phyloP scores from a whole-genome alignment of 73 alveolate species.

The Paramecium biaurelia region DNA sequence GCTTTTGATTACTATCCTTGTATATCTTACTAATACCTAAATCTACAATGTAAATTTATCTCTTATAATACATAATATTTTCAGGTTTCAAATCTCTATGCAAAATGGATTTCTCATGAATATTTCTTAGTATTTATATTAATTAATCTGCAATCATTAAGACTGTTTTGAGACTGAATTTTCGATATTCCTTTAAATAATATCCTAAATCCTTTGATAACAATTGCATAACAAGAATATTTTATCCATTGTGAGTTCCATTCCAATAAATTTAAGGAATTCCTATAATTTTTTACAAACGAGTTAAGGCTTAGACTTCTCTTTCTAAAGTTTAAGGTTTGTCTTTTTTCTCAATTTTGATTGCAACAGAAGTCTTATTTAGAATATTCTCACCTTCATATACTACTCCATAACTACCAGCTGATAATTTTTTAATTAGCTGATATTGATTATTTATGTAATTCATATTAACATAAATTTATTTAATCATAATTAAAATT shows the following conservation, averaged over 20 bases:
- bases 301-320: constrained; percentile 7
- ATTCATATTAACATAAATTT: neutral
- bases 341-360: constrained; percentile 51
- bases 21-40: constrained; percentile 92
- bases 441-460: neutral
- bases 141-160: constrained; percentile 43
- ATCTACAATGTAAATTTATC: constrained; percentile 77
- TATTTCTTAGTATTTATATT: neutral
- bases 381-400: constrained; percentile 24
- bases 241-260: constrained; percentile 46
- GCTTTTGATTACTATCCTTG: constrained; percentile 47
- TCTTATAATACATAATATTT: neutral
- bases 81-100: constrained; percentile 40
- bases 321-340: constrained; percentile 36
- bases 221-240: constrained; percentile 23
- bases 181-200: constrained; percentile 33
- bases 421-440: neutral
- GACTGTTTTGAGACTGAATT: constrained; percentile 56
- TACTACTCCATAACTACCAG: constrained; percentile 2
- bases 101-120: constrained; percentile 4
- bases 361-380: constrained; percentile 45
- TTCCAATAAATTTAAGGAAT: constrained; percentile 51
- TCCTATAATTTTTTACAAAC: neutral
- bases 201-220: constrained; percentile 53
- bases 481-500: neutral